Percentiles rank a stretch among this genome's conserved stretches.
Evolutionary conservation across 192 early-diverging fungal genomes (phyloP).

Genomic region (Coemansia sp.): DNA sequence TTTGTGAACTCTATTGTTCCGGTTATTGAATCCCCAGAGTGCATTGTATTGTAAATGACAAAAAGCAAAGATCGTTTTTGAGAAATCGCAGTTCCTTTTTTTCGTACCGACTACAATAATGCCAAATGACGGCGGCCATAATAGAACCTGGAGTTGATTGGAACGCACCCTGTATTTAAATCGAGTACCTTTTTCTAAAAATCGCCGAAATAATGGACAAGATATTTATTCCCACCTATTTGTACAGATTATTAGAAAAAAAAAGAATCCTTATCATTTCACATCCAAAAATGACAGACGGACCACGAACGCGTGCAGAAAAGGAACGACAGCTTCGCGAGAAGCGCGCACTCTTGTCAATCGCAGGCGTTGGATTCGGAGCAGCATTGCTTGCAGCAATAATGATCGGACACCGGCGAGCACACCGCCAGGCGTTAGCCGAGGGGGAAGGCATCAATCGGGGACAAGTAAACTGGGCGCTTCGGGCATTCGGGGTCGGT

Average conservation of each 20-base stretch:
- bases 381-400: conserved; percentile 32
- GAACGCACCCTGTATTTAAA: no score
- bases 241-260: no score
- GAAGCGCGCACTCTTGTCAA: conserved; percentile 26
- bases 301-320: conserved; percentile 26
- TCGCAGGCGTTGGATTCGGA: conserved; percentile 31
- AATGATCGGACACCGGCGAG: conserved; percentile 42
- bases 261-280: no score
- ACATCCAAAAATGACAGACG: conserved; percentile 5
- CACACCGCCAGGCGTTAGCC: conserved; percentile 16
- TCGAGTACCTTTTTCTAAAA: no score
- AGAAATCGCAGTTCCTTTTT: no score
- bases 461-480: conserved; percentile 28
- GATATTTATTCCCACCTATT: no score
- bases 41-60: neutral
- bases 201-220: no score
- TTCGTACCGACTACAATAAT: no score
- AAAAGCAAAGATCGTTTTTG: no score
- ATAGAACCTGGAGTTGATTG: no score
- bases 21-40: neutral
- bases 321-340: conserved; percentile 33
- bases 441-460: conserved; percentile 25
- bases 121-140: no score
- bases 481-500: conserved; percentile 40
- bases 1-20: neutral